Evolutionary conservation across 73 alveolate genomes (phyloP).

Genomic region (Uronychia binucleata): DNA sequence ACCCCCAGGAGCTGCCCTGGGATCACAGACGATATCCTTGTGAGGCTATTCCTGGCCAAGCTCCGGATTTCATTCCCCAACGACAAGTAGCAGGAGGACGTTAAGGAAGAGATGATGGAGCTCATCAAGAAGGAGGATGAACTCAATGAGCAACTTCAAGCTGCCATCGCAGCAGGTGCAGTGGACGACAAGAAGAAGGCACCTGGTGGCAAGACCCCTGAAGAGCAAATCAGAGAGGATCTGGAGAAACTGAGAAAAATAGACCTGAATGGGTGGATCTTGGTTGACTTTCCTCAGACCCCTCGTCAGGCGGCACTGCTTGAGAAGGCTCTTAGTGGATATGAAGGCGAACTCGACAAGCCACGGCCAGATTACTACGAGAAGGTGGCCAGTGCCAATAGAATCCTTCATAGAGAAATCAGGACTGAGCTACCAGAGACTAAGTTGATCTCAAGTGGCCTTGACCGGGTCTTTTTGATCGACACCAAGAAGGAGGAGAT

Average conservation of each 20-base stretch:
- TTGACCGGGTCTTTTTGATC: conserved; percentile 15
- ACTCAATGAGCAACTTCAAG: conserved; percentile 28
- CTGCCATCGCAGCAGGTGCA: conserved; percentile 21
- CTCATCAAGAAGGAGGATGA: conserved; percentile 33
- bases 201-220: conserved; percentile 39
- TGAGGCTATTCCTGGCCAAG: conserved; percentile 21
- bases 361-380: not conserved
- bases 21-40: conserved; percentile 19
- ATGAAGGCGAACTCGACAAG: conserved; percentile 59
- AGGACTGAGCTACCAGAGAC: not conserved
- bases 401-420: not conserved
- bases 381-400: not conserved
- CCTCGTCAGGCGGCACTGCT: conserved; percentile 81
- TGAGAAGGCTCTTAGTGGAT: conserved; percentile 80
- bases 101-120: conserved; percentile 10
- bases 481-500: conserved; percentile 59
- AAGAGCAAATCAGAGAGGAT: conserved; percentile 29
- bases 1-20: conserved; percentile 11
- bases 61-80: conserved; percentile 13
- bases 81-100: not conserved
- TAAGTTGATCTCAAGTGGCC: not conserved
- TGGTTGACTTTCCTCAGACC: conserved; percentile 91
- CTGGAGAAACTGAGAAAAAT: conserved; percentile 29
- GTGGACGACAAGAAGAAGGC: conserved; percentile 20
- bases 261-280: conserved; percentile 78